Evolutionary conservation across 352 stramenopile genomes (phyloP), one percentile per base, ranked within the genome.

Genomic region (Phytophthora pluvialis): DNA sequence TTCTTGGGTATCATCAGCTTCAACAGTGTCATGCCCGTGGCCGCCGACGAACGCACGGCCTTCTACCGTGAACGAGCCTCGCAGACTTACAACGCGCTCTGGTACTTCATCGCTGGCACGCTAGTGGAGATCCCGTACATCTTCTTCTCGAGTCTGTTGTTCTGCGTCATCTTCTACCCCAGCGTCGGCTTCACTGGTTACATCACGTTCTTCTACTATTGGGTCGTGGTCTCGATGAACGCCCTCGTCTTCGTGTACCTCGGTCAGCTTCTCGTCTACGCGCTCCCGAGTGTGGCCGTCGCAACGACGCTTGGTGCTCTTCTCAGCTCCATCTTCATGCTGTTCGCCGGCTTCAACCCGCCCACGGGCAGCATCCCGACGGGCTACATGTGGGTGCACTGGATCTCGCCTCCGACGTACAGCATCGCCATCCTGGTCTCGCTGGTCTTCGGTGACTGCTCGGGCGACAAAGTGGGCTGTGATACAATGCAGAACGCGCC

Each of bases 51-150:
- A 38, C 53, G 61, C 5, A 60, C 61, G 5, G 73, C 73, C 79
- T 33, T 96, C 67, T 98, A 98, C 83, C 80, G 93, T 9, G 94
- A 98, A 70, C 90, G 95, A 32, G 84, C 89, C 6, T 84, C 86
- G 11, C 48, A 90, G 42, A 97, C 94, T 45, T 98, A 98, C 60
- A 76, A 85, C 32, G 63, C 81, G 18, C 53, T 73, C 7, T 80
- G 85, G 49, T 92, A 97, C 56, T 78, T 77, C 39, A 28, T 94
- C 2, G 77, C 85, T 15, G 85, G 83, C 33, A 91, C 83, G 4
- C 21, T 65, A 10, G 62, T 56, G 16, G 55, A 70, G 78, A 70
- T 70, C 45, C 61, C 63, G 42, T 66, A 86, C 57, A 70, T 88
- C 13, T 75, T 91, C 57, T 46, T 73, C 21, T 78, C 72, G 12